These are phyloP conservation scores for Ophiostoma piceae DNA, from an alignment of 2,329 filamentous ascomycete species.

Conservation along the genomic window DNA sequence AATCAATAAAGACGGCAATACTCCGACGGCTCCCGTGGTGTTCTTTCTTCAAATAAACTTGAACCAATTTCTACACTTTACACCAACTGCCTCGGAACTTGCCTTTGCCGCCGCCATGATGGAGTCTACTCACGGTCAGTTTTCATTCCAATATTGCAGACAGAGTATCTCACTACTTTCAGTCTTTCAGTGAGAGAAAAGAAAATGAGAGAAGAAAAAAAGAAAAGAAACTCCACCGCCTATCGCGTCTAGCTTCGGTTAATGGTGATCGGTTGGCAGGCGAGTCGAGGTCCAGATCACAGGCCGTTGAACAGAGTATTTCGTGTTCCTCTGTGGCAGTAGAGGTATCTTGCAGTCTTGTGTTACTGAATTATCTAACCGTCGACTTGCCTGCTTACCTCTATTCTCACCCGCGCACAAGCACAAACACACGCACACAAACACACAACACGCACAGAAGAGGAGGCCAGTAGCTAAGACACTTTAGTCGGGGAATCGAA, in stretches of 20 bases:
- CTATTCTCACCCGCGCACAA: background rate
- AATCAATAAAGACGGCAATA: too few relatives aligned
- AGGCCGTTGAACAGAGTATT: background rate
- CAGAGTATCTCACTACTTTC: too few relatives aligned
- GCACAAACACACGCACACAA: background rate
- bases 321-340: too few relatives aligned
- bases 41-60: too few relatives aligned
- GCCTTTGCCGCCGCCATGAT: background rate
- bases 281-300: conserved; percentile 12
- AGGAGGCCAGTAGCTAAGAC: background rate
- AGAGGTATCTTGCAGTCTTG: too few relatives aligned
- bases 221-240: background rate
- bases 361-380: too few relatives aligned
- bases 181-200: too few relatives aligned
- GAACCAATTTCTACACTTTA: too few relatives aligned
- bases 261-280: conserved; percentile 2
- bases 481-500: conserved; percentile 13
- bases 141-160: background rate
- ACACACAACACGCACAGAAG: background rate
- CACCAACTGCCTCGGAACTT: background rate
- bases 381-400: background rate
- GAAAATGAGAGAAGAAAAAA: too few relatives aligned
- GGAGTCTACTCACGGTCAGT: background rate
- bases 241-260: conserved; percentile 5
- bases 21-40: too few relatives aligned